Percentiles rank a stretch among this genome's conserved stretches.
Conservation (phyloP, 768 basidiomycete species). For the Clitopilus passeckerianus region DNA sequence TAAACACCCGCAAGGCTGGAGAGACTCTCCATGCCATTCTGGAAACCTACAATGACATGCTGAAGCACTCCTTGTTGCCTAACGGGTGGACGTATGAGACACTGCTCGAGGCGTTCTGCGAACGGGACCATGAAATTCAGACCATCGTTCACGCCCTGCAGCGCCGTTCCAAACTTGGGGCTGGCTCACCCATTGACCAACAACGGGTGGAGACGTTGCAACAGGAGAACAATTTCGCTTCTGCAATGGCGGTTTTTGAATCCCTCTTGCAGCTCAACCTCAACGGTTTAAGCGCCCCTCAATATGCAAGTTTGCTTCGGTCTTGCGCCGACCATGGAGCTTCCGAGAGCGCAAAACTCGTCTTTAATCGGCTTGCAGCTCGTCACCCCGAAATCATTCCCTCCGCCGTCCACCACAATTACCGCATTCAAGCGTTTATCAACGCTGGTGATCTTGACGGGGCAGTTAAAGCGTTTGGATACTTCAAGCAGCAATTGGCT, state of each 20-base stretch:
- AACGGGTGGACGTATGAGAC: constrained; percentile 55
- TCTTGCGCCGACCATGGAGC: constrained; percentile 55
- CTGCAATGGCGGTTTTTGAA: constrained; percentile 72
- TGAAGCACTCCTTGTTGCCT: constrained; percentile 56
- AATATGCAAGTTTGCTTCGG: constrained; percentile 55
- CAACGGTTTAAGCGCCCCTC: constrained; percentile 22
- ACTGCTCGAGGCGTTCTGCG: constrained; percentile 57
- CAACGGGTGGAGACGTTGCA: constrained; percentile 26
- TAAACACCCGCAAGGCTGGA: constrained; percentile 37
- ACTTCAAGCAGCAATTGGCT: constrained; percentile 34
- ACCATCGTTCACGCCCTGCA: constrained; percentile 37
- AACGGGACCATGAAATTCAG: constrained; percentile 64
- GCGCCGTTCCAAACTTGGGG: constrained; percentile 26
- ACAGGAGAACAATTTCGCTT: constrained; percentile 64
- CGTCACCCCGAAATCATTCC: constrained; percentile 24
- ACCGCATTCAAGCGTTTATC: constrained; percentile 56
- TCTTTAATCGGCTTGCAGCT: constrained; percentile 61
- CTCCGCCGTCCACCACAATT: constrained; percentile 36
- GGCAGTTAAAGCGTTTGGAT: constrained; percentile 56
- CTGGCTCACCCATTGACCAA: constrained; percentile 17
- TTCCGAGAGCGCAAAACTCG: constrained; percentile 53
- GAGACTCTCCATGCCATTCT: constrained; percentile 54
- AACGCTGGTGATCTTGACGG: constrained; percentile 41
- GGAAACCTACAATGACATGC: constrained; percentile 69
- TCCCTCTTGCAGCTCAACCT: constrained; percentile 38